Evolutionary conservation across 1,284 basidiomycete genomes (phyloP).

Genomic region (Wallemia hederae): DNA sequence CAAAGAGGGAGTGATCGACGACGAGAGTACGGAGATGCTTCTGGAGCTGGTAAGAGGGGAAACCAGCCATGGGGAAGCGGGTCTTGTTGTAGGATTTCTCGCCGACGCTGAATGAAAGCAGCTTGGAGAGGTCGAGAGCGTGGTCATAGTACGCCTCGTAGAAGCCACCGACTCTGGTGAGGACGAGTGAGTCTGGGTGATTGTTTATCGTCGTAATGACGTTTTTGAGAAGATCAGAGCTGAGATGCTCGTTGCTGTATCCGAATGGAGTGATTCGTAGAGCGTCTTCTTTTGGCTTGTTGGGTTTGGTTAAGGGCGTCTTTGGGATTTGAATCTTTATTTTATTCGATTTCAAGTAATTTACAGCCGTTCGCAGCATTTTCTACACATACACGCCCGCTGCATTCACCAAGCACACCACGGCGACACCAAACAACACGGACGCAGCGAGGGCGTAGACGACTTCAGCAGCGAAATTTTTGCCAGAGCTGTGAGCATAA

Average conservation of each 20-base stretch:
- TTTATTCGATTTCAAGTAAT: background rate
- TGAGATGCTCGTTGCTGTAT: background rate
- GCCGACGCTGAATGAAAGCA: slow-evolving; percentile 55
- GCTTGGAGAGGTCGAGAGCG: slow-evolving; percentile 39
- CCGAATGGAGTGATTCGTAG: background rate
- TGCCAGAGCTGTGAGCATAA: background rate
- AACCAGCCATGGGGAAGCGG: slow-evolving; percentile 54
- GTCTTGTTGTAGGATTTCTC: slow-evolving; percentile 30
- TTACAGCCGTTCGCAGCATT: background rate
- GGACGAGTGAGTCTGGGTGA: slow-evolving; percentile 2
- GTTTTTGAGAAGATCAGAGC: background rate
- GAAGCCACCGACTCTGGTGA: slow-evolving; percentile 4
- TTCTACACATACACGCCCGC: background rate
- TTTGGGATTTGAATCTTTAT: background rate
- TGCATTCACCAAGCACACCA: background rate
- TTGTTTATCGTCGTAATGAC: slow-evolving; percentile 2
- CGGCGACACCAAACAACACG: background rate
- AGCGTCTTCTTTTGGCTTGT: background rate
- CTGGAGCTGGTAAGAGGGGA: slow-evolving; percentile 56
- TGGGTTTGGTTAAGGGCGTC: background rate
- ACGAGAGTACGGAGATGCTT: slow-evolving; percentile 62
- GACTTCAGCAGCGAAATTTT: background rate
- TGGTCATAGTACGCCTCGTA: slow-evolving; percentile 57
- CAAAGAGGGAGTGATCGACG: slow-evolving; percentile 46
- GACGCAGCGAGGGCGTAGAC: background rate